These are phyloP conservation scores for Poterioochromonas sp. DNA, from an alignment of 352 stramenopile species.

Conservation along the genomic window DNA sequence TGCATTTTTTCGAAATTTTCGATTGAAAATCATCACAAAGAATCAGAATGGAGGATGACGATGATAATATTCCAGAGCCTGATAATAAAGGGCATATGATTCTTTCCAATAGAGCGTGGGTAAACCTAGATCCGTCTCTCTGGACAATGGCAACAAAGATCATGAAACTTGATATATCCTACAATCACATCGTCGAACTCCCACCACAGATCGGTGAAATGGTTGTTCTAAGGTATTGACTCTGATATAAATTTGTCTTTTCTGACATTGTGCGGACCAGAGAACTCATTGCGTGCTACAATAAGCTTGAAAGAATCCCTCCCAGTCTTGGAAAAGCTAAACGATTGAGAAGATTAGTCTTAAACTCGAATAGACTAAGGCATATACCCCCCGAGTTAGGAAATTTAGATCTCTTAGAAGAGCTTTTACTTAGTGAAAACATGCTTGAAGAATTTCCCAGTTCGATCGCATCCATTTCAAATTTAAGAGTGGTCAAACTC, in stretches of 20 bases:
- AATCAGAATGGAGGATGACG: conserved; percentile 18
- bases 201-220: conserved; percentile 17
- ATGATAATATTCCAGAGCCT: conserved; percentile 2
- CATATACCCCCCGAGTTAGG: not conserved
- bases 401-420: conserved; percentile 1
- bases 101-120: conserved; percentile 21
- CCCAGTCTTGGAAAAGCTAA: not conserved
- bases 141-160: not conserved
- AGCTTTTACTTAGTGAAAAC: conserved; percentile 6
- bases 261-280: not conserved
- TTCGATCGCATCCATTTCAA: not conserved
- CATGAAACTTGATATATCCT: conserved; percentile 7
- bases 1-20: no score
- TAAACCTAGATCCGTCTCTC: conserved; percentile 2
- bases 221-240: not conserved
- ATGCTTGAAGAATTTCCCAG: not conserved
- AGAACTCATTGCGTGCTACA: conserved; percentile 19
- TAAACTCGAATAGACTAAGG: conserved; percentile 7
- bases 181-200: not conserved
- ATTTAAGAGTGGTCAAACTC: conserved; percentile 2
- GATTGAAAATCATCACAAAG: no score
- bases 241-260: not conserved
- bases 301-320: not conserved
- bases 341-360: conserved; percentile 13
- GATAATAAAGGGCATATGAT: not conserved